A percentile compares a stretch with the other conserved stretches of the same genome.
phyloP scores from a whole-genome alignment of 1,284 basidiomycete genomes.

The Microbotryum intermedium region DNA sequence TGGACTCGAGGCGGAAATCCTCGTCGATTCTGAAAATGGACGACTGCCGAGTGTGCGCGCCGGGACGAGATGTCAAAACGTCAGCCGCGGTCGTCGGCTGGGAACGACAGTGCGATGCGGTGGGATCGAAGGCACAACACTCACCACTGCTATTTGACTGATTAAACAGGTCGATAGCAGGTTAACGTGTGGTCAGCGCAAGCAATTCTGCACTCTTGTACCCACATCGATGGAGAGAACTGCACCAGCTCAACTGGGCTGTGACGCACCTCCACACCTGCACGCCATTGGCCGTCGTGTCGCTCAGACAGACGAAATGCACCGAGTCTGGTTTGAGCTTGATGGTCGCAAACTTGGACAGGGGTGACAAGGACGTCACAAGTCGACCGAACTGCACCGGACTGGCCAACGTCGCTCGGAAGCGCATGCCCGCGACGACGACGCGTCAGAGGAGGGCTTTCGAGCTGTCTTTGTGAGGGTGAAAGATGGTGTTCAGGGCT shows the following conservation, averaged over 20 bases:
- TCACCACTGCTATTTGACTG: conserved; percentile 20
- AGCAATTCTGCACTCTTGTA: too few relatives aligned
- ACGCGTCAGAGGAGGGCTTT: too few relatives aligned
- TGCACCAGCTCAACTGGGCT: background rate
- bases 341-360: conserved; percentile 36
- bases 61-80: background rate
- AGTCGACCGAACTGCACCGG: conserved; percentile 33
- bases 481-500: too few relatives aligned
- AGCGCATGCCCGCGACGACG: conserved; percentile 29
- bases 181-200: background rate
- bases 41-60: conserved; percentile 6
- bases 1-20: conserved; percentile 38
- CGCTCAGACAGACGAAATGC: conserved; percentile 36
- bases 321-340: conserved; percentile 35
- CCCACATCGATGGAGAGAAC: background rate
- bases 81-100: background rate
- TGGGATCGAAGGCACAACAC: background rate
- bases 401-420: conserved; percentile 35
- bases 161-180: too few relatives aligned
- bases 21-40: conserved; percentile 30
- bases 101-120: background rate
- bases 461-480: too few relatives aligned
- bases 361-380: conserved; percentile 27
- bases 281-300: conserved; percentile 29
- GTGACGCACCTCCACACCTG: conserved; percentile 38